These are phyloP conservation scores for Calocera cornea DNA, from an alignment of 768 basidiomycete species.

Conservation along the genomic window DNA sequence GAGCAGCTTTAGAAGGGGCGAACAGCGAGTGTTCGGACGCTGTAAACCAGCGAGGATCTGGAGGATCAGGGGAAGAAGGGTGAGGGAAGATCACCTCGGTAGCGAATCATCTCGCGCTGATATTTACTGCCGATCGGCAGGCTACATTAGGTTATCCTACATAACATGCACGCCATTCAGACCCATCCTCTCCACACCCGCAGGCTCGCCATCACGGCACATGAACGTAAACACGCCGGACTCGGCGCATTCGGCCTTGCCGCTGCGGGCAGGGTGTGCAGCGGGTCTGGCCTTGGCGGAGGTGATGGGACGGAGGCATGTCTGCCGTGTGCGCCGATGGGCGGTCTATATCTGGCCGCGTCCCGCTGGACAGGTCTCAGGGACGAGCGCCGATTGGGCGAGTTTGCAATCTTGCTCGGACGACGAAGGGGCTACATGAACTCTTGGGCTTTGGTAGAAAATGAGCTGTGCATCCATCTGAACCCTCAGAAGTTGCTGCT, in stretches of 20 bases:
- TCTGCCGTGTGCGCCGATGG: background rate
- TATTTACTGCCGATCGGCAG: no score
- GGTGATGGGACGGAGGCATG: background rate
- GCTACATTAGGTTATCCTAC: no score
- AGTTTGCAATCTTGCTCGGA: background rate
- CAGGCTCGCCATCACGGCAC: no score
- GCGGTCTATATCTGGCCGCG: background rate
- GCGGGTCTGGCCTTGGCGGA: background rate
- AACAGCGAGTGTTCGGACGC: background rate
- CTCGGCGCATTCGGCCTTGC: no score
- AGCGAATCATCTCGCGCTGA: no score
- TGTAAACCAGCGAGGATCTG: background rate
- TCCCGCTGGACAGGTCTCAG: background rate
- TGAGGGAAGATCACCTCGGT: no score
- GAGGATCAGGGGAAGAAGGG: no score
- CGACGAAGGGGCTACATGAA: background rate
- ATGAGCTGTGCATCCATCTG: no score
- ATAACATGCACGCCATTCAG: no score
- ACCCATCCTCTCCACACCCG: no score
- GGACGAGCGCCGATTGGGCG: background rate
- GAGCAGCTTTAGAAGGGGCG: background rate
- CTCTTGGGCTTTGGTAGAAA: background rate
- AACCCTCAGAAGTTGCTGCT: no score
- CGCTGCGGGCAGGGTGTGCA: background rate
- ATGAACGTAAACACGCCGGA: no score